Evolutionary conservation across 305 asterid genomes (phyloP), one percentile per base, ranked within the genome.

Genomic region (Fraxinus platypoda): DNA sequence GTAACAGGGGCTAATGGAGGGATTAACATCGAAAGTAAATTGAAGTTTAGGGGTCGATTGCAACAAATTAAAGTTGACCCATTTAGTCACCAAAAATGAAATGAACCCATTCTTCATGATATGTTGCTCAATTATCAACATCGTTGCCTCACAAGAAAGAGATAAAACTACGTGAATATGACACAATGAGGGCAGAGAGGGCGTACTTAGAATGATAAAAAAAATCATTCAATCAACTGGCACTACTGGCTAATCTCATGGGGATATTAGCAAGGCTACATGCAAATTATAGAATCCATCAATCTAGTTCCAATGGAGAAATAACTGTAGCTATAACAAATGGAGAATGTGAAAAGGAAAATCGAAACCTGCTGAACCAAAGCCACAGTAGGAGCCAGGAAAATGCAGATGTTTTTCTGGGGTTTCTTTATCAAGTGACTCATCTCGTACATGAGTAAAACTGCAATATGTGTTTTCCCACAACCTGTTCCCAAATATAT

Each of bases 321-420:
- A 43, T 57, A 23, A 62, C 43, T 25, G 28, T 21, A 37, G 62
- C 41, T 52, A 41, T 66, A 73, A 37, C 75, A 70, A 76, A 46
- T 59, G 54, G 75, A 83, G 41, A 85, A 79, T 26, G 75, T 31
- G 71, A 54, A 64, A 30, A 76, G 71, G 72, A 49, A 80, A 81
- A 79, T 79, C 83, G 59, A 80, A 89, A 94, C 99, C 98, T 97
- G 99, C 86, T 97, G 91, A 82, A 92, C 99, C 88, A 97, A 83
- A 83, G 99, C 98, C 82, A 97, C 99, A 3, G 97, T 89, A 26
- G 98, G 98, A 81, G 99, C 99, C 84, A 97, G 98, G 88, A 97
- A 97, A 81, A 97, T 81, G 87, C 98, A 97, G 77, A 91, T 84
- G 83, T 88, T 87, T 90, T 93, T 94, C 86, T 92, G 95, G 83